Conservation (phyloP, 2,329 filamentous ascomycete species). For the Phialophora expanda region DNA sequence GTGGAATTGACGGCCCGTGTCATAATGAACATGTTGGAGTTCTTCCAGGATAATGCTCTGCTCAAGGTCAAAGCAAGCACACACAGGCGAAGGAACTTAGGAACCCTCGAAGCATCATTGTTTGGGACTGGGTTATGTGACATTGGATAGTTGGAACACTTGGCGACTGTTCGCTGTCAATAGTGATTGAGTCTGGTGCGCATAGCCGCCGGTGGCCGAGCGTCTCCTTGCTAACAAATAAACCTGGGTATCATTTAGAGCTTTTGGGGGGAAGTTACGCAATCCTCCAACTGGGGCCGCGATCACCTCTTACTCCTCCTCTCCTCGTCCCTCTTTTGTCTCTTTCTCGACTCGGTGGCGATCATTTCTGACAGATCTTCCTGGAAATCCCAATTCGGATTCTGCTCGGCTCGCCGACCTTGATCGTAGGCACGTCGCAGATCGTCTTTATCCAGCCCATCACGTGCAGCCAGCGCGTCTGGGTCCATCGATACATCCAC, state of each 20-base stretch:
- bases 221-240: background rate
- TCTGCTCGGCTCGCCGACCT: slow-evolving; percentile 67
- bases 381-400: slow-evolving; percentile 75
- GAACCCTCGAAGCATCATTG: background rate
- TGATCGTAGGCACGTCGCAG: slow-evolving; percentile 79
- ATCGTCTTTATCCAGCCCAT: slow-evolving; percentile 83
- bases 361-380: slow-evolving; percentile 97
- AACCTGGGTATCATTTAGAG: background rate
- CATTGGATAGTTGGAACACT: background rate
- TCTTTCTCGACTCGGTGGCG: slow-evolving; percentile 87
- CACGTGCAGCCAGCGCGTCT: slow-evolving; percentile 74
- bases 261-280: background rate
- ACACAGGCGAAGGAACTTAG: background rate
- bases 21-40: background rate
- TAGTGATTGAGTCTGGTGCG: background rate
- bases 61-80: background rate
- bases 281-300: background rate
- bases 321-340: slow-evolving; percentile 85
- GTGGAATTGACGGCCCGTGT: background rate
- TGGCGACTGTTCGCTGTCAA: background rate
- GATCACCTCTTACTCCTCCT: slow-evolving; percentile 63
- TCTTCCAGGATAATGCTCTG: background rate
- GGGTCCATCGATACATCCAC: slow-evolving; percentile 90
- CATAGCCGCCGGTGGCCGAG: background rate
- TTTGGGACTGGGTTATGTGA: background rate